phyloP scores from a whole-genome alignment of 2,329 filamentous ascomycete genomes.

The Pseudocercospora ulei region DNA sequence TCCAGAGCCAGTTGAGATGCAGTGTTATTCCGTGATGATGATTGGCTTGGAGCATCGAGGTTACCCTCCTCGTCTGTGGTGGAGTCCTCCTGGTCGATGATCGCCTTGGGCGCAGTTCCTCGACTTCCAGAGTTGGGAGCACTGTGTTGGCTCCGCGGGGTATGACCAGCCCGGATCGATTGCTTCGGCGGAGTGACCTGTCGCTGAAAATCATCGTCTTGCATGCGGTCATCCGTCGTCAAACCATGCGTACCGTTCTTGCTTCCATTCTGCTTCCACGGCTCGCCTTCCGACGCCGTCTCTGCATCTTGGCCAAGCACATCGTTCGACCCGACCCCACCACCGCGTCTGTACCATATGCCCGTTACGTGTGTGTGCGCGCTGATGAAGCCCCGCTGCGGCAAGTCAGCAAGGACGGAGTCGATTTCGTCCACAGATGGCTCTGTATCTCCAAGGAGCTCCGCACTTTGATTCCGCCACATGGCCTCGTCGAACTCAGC shows the following conservation, averaged over 20 bases:
- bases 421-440: conserved; percentile 15
- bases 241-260: neutral
- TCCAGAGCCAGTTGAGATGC: conserved; percentile 13
- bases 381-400: conserved; percentile 1
- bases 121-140: neutral
- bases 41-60: conserved; percentile 30
- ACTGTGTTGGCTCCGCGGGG: conserved; percentile 11
- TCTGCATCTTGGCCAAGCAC: neutral
- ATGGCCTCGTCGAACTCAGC: conserved; percentile 44
- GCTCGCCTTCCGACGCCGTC: neutral
- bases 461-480: conserved; percentile 33
- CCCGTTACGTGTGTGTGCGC: conserved; percentile 10
- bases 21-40: conserved; percentile 6
- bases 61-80: conserved; percentile 37
- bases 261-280: neutral
- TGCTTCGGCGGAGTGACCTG: conserved; percentile 24
- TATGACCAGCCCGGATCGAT: conserved; percentile 23
- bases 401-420: conserved; percentile 17
- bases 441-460: neutral
- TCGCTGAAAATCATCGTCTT: conserved; percentile 24
- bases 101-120: neutral
- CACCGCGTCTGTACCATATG: conserved; percentile 34
- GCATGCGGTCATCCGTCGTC: conserved; percentile 4
- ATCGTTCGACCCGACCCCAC: conserved; percentile 2
- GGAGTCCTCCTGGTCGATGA: conserved; percentile 29